Evolutionary conservation across 2,329 filamentous ascomycete genomes (phyloP).

Genomic region (Ophiostoma populinum): DNA sequence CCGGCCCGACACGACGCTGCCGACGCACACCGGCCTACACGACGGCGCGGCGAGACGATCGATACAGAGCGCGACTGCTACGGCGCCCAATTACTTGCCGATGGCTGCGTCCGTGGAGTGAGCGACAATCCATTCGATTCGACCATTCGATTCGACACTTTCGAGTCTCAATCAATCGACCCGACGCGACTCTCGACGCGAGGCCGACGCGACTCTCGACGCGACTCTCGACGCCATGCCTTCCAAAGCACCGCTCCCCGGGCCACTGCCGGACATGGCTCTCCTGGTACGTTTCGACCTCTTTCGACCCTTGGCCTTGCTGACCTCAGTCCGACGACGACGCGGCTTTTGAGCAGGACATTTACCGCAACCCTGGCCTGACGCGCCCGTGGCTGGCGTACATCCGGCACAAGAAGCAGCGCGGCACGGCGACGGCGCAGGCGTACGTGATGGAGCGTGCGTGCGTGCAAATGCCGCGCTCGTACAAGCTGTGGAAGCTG

Average conservation of each 20-base stretch:
- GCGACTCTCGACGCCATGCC: constrained; percentile 2
- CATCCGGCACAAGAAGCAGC: constrained; percentile 74
- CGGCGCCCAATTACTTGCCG: no score
- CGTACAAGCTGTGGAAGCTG: constrained; percentile 98
- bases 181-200: no score
- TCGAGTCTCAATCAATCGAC: no score
- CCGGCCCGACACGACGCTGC: no score
- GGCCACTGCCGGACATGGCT: constrained; percentile 6
- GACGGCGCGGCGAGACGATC: no score
- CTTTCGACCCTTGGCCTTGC: background rate
- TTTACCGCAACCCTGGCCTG: constrained; percentile 67
- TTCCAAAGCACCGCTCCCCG: background rate
- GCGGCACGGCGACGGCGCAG: constrained; percentile 74
- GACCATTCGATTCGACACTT: no score
- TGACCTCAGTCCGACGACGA: constrained; percentile 52
- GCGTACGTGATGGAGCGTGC: constrained; percentile 78
- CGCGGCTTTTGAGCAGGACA: constrained; percentile 89
- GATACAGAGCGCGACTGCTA: no score
- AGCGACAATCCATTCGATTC: no score
- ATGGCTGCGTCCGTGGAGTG: no score
- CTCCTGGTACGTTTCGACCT: constrained; percentile 6
- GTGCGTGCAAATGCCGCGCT: constrained; percentile 74
- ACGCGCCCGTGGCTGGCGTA: constrained; percentile 93
- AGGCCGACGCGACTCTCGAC: no score
- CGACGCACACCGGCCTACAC: no score